phyloP scores from a whole-genome alignment of 2,329 filamentous ascomycete genomes.

The Aspergillus pseudoterreus region DNA sequence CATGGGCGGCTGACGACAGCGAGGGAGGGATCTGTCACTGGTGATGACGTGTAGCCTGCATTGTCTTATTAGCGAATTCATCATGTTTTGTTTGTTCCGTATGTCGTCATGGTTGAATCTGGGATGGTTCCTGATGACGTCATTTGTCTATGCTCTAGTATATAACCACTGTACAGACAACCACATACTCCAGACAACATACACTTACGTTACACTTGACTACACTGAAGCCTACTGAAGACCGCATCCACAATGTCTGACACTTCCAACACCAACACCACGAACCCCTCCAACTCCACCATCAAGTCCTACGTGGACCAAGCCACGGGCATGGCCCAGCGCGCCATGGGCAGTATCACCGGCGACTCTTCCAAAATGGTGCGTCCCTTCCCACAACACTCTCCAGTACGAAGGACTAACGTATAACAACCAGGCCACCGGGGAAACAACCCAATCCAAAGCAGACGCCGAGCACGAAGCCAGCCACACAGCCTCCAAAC shows the following conservation, averaged over 20 bases:
- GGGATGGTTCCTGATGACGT: neutral
- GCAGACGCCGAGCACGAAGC: conserved; percentile 66
- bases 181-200: no score
- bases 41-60: conserved; percentile 22
- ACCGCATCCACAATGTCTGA: neutral
- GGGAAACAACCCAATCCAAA: conserved; percentile 61
- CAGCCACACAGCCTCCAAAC: conserved; percentile 70
- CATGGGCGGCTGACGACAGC: conserved; percentile 84
- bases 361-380: conserved; percentile 64
- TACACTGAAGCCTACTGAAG: no score
- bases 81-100: no score
- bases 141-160: neutral
- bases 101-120: neutral
- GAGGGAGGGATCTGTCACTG: conserved; percentile 61
- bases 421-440: conserved; percentile 63
- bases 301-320: conserved; percentile 73
- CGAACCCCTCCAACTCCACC: conserved; percentile 57
- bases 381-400: neutral
- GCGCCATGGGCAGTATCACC: conserved; percentile 66
- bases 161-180: neutral
- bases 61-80: neutral
- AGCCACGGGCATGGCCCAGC: conserved; percentile 70
- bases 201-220: no score
- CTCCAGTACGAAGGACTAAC: conserved; percentile 21
- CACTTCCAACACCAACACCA: neutral